Evolutionary conservation across 495 filamentous ascomycete species (phyloP).

Genomic region (Penicillium ucsense): DNA sequence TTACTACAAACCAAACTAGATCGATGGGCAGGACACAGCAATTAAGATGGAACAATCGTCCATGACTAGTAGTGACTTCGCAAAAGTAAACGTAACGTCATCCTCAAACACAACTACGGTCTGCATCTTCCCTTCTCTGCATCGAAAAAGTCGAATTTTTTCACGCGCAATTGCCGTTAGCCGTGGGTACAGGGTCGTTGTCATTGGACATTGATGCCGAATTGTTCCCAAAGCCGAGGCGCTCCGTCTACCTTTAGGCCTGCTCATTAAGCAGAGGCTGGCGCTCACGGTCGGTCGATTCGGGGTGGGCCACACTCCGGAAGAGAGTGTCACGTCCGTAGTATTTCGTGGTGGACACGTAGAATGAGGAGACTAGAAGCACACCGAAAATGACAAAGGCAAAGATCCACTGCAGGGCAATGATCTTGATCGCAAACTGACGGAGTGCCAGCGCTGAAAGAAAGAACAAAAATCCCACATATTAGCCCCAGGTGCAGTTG

Average conservation of each 20-base stretch:
- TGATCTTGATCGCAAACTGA: constrained; percentile 59
- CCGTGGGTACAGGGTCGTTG: no score
- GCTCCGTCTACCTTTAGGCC: not conserved
- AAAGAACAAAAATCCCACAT: not conserved
- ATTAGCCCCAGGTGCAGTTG: not conserved
- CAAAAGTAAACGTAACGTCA: no score
- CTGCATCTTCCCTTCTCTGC: no score
- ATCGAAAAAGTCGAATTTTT: no score
- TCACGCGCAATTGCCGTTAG: no score
- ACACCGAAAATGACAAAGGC: constrained; percentile 73
- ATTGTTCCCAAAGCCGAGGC: not conserved
- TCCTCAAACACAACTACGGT: no score
- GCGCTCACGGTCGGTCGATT: constrained; percentile 29
- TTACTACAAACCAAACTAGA: no score
- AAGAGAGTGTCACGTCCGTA: constrained; percentile 43
- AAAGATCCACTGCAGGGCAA: constrained; percentile 86
- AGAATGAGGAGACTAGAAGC: constrained; percentile 54
- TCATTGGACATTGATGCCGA: no score
- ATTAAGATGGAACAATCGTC: no score
- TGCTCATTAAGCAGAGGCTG: constrained; percentile 33
- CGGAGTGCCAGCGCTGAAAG: constrained; percentile 56
- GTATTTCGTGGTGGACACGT: constrained; percentile 55
- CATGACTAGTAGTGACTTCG: no score
- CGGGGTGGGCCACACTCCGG: constrained; percentile 25
- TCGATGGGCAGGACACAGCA: no score